Evolutionary conservation across 208 protist genomes (phyloP), one percentile per base, ranked within the genome.

Genomic region (Crithidia thermophila): DNA sequence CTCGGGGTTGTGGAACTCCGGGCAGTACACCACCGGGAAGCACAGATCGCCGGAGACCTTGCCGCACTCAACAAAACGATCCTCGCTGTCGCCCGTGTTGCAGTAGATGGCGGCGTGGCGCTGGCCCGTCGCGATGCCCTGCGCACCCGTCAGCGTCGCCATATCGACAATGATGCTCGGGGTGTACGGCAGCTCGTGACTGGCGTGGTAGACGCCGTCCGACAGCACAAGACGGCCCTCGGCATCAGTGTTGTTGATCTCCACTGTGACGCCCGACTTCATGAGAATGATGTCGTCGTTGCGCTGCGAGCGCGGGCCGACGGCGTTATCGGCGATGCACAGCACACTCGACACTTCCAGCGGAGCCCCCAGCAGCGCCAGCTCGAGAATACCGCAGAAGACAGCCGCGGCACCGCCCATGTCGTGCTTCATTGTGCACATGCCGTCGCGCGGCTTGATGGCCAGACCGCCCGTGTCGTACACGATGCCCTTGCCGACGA

Each of bases 171-270:
- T 81, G 34, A 90, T 72, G 62, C 73, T 75, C 8, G 95, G 93
- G 31, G 82, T 92, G 68, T 86, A 89, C 37, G 73, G 57, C 27
- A 96, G 86, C 49, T 92, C 64, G 4, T 87, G 84, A 37, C 69
- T 76, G 58, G 91, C 93, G 76, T 97, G 94, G 68, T 86, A 90
- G 27, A 98, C 82, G 28, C 88, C 95, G 67, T 98, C 95, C 14
- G 79, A 79, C 7, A 98, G 83, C 49, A 97, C 94, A 10, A 97
- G 77, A n/a, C 94, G 86, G 20, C 94, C 94, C 61, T 98, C 94
- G 14, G 94, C 94, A 64, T 97, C 94, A 9, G 94, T 96, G 84
- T 97, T 97, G 82, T 97, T 97, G 53, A 98, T 80, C 72, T 98
- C 91, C 18, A 98, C 79, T 14, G 90, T 93, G n/a, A 82, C 46